Conservation (phyloP, 2,329 filamentous ascomycete genomes). For the Ceratocystis lukuohia region DNA sequence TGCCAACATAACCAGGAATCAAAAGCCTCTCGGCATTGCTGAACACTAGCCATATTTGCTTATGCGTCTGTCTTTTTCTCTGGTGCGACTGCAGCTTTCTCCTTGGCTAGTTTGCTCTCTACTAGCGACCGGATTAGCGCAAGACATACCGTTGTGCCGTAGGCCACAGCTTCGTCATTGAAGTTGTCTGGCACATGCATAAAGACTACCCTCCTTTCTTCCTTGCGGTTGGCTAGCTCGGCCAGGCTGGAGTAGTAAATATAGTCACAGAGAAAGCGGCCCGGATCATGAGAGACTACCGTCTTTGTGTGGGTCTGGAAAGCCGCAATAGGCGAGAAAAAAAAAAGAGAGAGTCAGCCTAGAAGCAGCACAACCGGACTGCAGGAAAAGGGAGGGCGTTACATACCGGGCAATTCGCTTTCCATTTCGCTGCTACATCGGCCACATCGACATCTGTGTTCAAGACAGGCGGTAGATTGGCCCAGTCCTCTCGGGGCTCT, state of each 20-base stretch:
- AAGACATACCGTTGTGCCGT: slow-evolving; percentile 39
- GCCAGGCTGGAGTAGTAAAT: slow-evolving; percentile 60
- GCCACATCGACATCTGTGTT: slow-evolving; percentile 43
- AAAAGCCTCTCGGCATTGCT: too few species aligned
- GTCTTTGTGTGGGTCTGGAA: slow-evolving; percentile 32
- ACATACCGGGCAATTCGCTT: slow-evolving; percentile 24
- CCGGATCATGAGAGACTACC: slow-evolving; percentile 54
- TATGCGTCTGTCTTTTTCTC: too few species aligned
- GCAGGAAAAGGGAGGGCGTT: background rate
- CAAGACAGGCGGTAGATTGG: slow-evolving; percentile 42
- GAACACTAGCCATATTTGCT: too few species aligned
- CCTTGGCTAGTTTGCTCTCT: slow-evolving; percentile 33
- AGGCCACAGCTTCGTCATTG: slow-evolving; percentile 34
- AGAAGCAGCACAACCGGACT: background rate
- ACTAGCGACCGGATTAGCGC: slow-evolving; percentile 45
- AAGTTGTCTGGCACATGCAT: slow-evolving; percentile 56
- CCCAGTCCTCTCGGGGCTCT: slow-evolving; percentile 36
- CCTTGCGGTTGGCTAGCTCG: slow-evolving; percentile 36
- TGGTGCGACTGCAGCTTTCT: background rate
- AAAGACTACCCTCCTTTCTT: slow-evolving; percentile 46
- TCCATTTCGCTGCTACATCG: slow-evolving; percentile 45
- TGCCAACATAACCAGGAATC: too few species aligned
- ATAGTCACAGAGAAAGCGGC: slow-evolving; percentile 64
- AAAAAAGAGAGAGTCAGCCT: background rate
- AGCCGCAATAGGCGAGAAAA: background rate